These are phyloP conservation scores for Xanthoconium purpureum DNA, from an alignment of 768 basidiomycete genomes.

Conservation along the genomic window DNA sequence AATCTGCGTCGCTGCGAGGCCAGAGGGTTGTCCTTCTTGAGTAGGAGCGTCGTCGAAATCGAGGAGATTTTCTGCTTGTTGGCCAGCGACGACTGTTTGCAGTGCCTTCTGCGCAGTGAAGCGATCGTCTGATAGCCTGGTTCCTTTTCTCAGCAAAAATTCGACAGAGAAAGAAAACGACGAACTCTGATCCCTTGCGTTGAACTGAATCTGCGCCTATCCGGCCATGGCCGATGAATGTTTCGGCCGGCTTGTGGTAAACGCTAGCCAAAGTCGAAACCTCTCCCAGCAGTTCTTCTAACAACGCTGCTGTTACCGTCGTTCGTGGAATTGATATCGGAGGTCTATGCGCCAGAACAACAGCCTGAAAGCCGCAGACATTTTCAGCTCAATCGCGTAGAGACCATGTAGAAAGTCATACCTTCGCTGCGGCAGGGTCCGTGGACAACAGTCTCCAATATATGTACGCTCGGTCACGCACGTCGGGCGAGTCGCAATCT, in stretches of 20 bases:
- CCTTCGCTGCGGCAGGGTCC: slow-evolving; percentile 95
- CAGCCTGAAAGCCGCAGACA: slow-evolving; percentile 45
- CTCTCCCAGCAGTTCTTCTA: slow-evolving; percentile 91
- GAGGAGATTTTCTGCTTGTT: slow-evolving; percentile 91
- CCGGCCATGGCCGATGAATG: slow-evolving; percentile 90
- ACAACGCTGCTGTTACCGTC: slow-evolving; percentile 78
- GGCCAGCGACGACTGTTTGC: slow-evolving; percentile 85
- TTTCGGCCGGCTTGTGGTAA: slow-evolving; percentile 96
- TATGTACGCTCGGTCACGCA: slow-evolving; percentile 95
- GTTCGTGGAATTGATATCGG: slow-evolving; percentile 92
- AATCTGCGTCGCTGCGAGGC: slow-evolving; percentile 74
- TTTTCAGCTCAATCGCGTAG: not conserved
- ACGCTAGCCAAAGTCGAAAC: slow-evolving; percentile 89
- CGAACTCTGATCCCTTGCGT: slow-evolving; percentile 59
- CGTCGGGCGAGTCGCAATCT: slow-evolving; percentile 95
- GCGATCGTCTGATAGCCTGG: slow-evolving; percentile 64
- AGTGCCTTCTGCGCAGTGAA: slow-evolving; percentile 76
- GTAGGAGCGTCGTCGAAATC: slow-evolving; percentile 82
- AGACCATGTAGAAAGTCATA: slow-evolving; percentile 25
- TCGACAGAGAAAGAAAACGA: slow-evolving; percentile 10
- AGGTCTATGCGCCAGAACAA: slow-evolving; percentile 88
- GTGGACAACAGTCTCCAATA: slow-evolving; percentile 96
- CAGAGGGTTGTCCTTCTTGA: slow-evolving; percentile 59
- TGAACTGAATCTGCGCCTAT: slow-evolving; percentile 80
- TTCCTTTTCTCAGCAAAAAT: not conserved